Base-by-base conservation (phyloP, 2,329 filamentous ascomycete species). In the Keithomyces neogunnii region DNA sequence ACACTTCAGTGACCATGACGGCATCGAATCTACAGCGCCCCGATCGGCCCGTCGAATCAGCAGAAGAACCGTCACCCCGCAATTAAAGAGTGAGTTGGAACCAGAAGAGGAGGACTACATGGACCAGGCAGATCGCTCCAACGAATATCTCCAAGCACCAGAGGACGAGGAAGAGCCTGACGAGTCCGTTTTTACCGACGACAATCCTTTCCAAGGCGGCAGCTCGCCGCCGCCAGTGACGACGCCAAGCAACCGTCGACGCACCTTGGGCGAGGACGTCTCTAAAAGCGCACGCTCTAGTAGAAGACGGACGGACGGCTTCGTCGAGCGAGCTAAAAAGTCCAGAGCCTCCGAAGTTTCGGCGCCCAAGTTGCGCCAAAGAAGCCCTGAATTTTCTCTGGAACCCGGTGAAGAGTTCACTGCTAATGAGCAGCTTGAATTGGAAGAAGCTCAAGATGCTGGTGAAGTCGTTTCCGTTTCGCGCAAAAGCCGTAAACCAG, bases 381-480 rank as follows among this genome's bases (percentile, higher is more conserved):
- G 63, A 43, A 65, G 64, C 3, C 67, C 69, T 0, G 69, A 70
- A 30, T 60, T 64, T 4, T 32, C 58, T 10, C 51, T 88, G 5
- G 85, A 90, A 54, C 76, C 84, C 0, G 88, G 88, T 3, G 93
- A 97, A 66, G 93, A 99, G 62, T 99, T 97, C 58, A 96, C 91
- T 1, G 88, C 91, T 0, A 89, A 96, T 56, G 92, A 89, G 63
- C 87, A 91, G 67, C 73, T 95, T 10, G 89, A 90, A 56, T 72
- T 96, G 45, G 80, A 85, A 48, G 86, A 91, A 57, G 80, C 85
- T 48, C 80, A 78, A 4, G 71, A 72, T 51, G 72, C 76, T 46
- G 79, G 81, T 45, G 66, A 81, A 55, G 63, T 71, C 46, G 68
- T 71, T 5, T 57, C 76, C 8, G 59, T 71, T n/a, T 66, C 72